A percentile compares a stretch with the other conserved stretches of the same genome.
These are phyloP conservation scores for Trifolium repens DNA, from an alignment of 306 rosid species.

Conservation along the genomic window DNA sequence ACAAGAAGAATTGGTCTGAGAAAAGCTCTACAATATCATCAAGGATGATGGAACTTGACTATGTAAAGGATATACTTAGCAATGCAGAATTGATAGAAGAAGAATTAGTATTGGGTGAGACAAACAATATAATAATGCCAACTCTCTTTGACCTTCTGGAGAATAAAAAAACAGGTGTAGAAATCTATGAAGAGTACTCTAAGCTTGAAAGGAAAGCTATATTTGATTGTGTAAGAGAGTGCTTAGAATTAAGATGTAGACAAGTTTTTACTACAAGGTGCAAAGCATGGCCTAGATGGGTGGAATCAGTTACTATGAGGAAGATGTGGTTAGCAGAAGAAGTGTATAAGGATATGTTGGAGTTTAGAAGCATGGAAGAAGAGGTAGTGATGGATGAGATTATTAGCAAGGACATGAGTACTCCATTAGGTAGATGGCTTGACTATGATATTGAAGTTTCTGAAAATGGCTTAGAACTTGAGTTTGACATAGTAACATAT, in stretches of 20 bases:
- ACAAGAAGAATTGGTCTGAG: constrained; percentile 44
- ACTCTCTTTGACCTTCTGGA: constrained; percentile 62
- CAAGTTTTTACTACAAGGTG: not conserved
- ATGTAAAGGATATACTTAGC: constrained; percentile 60
- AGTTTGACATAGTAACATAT: constrained; percentile 50
- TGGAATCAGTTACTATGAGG: constrained; percentile 43
- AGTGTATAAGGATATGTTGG: constrained; percentile 58
- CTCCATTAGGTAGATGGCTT: constrained; percentile 70
- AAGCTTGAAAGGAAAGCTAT: constrained; percentile 51
- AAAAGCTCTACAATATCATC: constrained; percentile 45
- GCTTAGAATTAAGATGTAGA: constrained; percentile 42
- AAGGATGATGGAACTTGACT: constrained; percentile 64
- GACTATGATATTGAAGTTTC: constrained; percentile 64
- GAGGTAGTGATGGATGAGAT: constrained; percentile 70
- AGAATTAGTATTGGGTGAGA: constrained; percentile 52
- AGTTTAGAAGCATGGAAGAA: constrained; percentile 68
- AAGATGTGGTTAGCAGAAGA: constrained; percentile 64
- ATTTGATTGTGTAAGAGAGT: constrained; percentile 10
- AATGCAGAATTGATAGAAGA: constrained; percentile 50
- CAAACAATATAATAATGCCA: constrained; percentile 49
- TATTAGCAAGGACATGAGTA: constrained; percentile 81
- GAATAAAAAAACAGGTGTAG: constrained; percentile 35
- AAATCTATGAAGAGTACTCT: constrained; percentile 44
- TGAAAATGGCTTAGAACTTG: constrained; percentile 68
- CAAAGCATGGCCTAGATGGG: constrained; percentile 59